phyloP scores from a whole-genome alignment of 805 yeast genomes.

The Metschnikowia borealis region DNA sequence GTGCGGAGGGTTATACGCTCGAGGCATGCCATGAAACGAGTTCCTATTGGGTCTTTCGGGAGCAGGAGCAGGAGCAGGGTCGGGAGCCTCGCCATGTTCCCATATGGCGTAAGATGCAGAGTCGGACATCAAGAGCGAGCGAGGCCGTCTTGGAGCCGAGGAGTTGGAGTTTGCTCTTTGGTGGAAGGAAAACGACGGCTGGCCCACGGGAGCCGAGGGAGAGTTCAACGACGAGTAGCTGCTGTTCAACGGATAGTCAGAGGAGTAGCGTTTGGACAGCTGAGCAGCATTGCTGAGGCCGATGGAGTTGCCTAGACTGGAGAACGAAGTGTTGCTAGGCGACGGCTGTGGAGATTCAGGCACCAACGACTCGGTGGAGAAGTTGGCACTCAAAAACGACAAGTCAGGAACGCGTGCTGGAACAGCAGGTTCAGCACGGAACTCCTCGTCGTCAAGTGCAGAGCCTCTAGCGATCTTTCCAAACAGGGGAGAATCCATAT shows the following conservation, averaged over 20 bases:
- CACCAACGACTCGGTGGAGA: conserved; percentile 33
- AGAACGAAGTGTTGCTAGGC: not conserved
- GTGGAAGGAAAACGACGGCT: conserved; percentile 13
- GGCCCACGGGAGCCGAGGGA: conserved; percentile 14
- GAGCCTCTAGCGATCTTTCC: conserved; percentile 2
- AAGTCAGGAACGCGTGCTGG: conserved; percentile 21
- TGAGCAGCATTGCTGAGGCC: conserved; percentile 2
- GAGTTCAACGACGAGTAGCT: conserved; percentile 10
- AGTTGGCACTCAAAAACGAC: conserved; percentile 35
- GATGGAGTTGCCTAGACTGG: not conserved
- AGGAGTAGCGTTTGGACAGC: conserved; percentile 7
- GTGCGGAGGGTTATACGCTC: conserved; percentile 14
- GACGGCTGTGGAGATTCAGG: not conserved
- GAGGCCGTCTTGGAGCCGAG: conserved; percentile 25
- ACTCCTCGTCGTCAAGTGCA: conserved; percentile 6
- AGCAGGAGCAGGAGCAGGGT: not conserved
- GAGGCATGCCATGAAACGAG: conserved; percentile 18
- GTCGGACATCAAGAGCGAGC: conserved; percentile 32
- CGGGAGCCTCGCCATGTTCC: conserved; percentile 23
- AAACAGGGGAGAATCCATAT: conserved; percentile 4
- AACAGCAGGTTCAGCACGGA: conserved; percentile 1
- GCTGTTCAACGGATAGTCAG: conserved; percentile 4
- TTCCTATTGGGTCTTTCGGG: conserved; percentile 20
- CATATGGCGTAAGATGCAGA: conserved; percentile 23
- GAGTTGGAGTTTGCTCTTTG: conserved; percentile 14